These are phyloP conservation scores for Casuarina cunninghamiana DNA, from an alignment of 306 rosid genomes.

Conservation along the genomic window DNA sequence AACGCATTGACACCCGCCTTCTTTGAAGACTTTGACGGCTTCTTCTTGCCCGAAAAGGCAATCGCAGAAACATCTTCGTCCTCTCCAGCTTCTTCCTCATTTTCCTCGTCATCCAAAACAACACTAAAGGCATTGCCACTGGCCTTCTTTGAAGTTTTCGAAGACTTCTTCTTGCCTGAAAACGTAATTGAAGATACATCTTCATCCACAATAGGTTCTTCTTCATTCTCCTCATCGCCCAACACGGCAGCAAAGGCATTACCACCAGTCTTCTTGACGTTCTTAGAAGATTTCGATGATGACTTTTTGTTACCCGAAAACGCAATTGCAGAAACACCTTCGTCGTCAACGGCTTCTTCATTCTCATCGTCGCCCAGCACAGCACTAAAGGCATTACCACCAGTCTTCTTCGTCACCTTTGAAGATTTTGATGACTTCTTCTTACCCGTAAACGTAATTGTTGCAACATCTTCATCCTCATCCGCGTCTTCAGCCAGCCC, in stretches of 20 bases:
- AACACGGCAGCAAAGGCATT: no score
- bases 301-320: slow-evolving; percentile 78
- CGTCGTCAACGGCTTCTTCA: slow-evolving; percentile 49
- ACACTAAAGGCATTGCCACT: no score
- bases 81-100: slow-evolving; percentile 10
- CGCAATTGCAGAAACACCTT: slow-evolving; percentile 41
- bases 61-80: slow-evolving; percentile 57
- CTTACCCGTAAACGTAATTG: slow-evolving; percentile 73
- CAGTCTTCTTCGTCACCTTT: slow-evolving; percentile 57
- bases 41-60: slow-evolving; percentile 80
- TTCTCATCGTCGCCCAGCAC: slow-evolving; percentile 50
- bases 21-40: slow-evolving; percentile 65
- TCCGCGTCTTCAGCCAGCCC: slow-evolving; percentile 44
- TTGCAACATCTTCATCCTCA: slow-evolving; percentile 58
- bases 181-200: slow-evolving; percentile 51
- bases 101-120: no score
- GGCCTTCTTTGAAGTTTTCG: no score
- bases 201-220: slow-evolving; percentile 37
- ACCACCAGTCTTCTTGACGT: slow-evolving; percentile 33
- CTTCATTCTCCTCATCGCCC: no score
- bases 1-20: slow-evolving; percentile 45
- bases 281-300: slow-evolving; percentile 19
- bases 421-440: slow-evolving; percentile 74
- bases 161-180: slow-evolving; percentile 69
- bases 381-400: slow-evolving; percentile 32